Evolutionary conservation across 208 protist species (phyloP).

Genomic region (Trypanosoma melophagium): DNA sequence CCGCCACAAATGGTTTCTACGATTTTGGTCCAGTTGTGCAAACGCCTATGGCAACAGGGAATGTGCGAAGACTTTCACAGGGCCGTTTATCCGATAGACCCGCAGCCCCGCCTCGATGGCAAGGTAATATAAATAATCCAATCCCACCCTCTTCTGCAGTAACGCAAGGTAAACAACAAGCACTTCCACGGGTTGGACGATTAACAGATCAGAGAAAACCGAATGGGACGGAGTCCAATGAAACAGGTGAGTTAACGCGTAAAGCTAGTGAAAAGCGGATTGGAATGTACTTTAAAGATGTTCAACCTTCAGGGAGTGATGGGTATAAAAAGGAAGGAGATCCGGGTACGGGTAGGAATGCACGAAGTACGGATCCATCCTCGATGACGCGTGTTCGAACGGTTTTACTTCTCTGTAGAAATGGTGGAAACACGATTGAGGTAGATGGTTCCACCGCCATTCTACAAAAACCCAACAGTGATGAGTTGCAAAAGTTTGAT

Average conservation of each 20-base stretch:
- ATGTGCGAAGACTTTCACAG: not conserved
- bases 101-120: slow-evolving; percentile 12
- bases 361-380: slow-evolving; percentile 36
- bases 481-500: slow-evolving; percentile 75
- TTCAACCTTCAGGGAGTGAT: slow-evolving; percentile 33
- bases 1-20: slow-evolving; percentile 15
- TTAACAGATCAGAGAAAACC: no score
- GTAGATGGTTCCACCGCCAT: slow-evolving; percentile 60
- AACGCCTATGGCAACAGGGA: not conserved
- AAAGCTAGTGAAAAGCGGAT: slow-evolving; percentile 69
- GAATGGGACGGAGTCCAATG: no score
- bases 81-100: not conserved
- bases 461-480: slow-evolving; percentile 40
- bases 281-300: slow-evolving; percentile 85
- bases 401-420: slow-evolving; percentile 52
- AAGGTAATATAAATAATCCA: not conserved
- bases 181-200: no score
- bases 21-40: not conserved
- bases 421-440: slow-evolving; percentile 26
- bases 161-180: slow-evolving; percentile 26
- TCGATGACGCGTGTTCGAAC: slow-evolving; percentile 51
- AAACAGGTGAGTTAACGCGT: slow-evolving; percentile 32
- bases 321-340: slow-evolving; percentile 79
- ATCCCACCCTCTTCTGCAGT: slow-evolving; percentile 15
- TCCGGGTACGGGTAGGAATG: slow-evolving; percentile 36